Evolutionary conservation across 164 flowering plant genomes (phyloP).

Genomic region (Houttuynia cordata): DNA sequence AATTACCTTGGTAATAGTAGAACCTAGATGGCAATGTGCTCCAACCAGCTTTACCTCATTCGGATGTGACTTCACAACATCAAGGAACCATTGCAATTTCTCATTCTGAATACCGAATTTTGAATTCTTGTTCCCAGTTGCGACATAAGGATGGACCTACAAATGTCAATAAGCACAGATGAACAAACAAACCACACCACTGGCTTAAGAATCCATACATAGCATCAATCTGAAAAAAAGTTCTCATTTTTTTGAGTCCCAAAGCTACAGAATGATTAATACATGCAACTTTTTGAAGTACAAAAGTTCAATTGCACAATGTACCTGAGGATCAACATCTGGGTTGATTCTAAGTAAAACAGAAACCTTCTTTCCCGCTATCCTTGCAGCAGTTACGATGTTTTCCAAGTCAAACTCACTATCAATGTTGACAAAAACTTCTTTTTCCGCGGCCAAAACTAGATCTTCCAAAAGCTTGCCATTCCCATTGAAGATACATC

Average conservation of each 20-base stretch:
- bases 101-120: slow-evolving; percentile 98
- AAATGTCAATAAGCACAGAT: background rate
- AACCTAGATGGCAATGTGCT: slow-evolving; percentile 96
- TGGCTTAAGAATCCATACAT: background rate
- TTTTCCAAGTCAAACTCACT: slow-evolving; percentile 95
- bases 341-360: slow-evolving; percentile 92
- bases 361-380: slow-evolving; percentile 65
- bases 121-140: slow-evolving; percentile 95
- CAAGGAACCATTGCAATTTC: slow-evolving; percentile 97
- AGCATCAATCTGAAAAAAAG: background rate
- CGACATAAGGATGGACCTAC: slow-evolving; percentile 98
- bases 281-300: too few species aligned
- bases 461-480: slow-evolving; percentile 88
- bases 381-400: slow-evolving; percentile 72
- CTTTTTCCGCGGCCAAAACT: slow-evolving; percentile 78
- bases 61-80: slow-evolving; percentile 83
- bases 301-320: background rate
- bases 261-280: too few species aligned
- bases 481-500: slow-evolving; percentile 93
- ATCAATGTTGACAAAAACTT: slow-evolving; percentile 86
- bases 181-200: background rate
- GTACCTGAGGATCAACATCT: slow-evolving; percentile 97
- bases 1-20: slow-evolving; percentile 90
- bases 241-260: background rate
- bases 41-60: slow-evolving; percentile 88